Evolutionary conservation across 805 yeast species (phyloP).

Genomic region (Naumovozyma castellii): DNA sequence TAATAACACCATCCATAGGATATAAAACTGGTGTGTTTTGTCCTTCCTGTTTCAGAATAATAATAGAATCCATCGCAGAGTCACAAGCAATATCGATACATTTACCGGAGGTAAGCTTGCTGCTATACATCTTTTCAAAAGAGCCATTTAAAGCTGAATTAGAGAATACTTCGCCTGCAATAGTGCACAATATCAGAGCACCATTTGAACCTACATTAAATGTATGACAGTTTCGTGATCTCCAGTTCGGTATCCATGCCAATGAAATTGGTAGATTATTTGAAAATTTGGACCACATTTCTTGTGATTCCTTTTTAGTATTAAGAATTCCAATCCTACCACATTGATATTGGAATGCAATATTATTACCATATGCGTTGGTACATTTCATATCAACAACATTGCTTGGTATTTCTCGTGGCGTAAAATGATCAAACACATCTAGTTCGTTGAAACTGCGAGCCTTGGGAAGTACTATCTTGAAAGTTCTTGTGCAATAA

Average conservation of each 20-base stretch:
- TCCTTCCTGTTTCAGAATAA: conserved; percentile 54
- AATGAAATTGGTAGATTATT: conserved; percentile 37
- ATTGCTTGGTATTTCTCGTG: conserved; percentile 22
- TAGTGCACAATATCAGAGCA: conserved; percentile 55
- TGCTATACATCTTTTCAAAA: conserved; percentile 22
- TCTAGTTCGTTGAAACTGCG: conserved; percentile 20
- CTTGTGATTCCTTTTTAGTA: conserved; percentile 11
- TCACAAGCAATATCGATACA: conserved; percentile 52
- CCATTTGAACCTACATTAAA: conserved; percentile 63
- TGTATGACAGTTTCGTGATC: conserved; percentile 43
- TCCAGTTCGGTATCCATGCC: conserved; percentile 53
- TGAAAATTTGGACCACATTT: conserved; percentile 30
- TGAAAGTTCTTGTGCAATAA: conserved; percentile 47
- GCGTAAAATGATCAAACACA: conserved; percentile 30
- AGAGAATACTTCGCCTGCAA: conserved; percentile 55
- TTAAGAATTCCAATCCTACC: conserved; percentile 44
- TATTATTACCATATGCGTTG: conserved; percentile 31
- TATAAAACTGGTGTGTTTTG: conserved; percentile 49
- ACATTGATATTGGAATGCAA: conserved; percentile 45
- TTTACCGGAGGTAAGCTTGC: conserved; percentile 30
- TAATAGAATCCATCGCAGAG: conserved; percentile 53
- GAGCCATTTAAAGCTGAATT: conserved; percentile 3
- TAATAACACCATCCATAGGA: conserved; percentile 36
- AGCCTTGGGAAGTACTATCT: conserved; percentile 29
- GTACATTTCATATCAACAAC: conserved; percentile 26